Percentiles rank a stretch among this genome's conserved stretches.
Conservation (phyloP, 1,139 yeast genomes). For the Pneumocystis sp. region DNA sequence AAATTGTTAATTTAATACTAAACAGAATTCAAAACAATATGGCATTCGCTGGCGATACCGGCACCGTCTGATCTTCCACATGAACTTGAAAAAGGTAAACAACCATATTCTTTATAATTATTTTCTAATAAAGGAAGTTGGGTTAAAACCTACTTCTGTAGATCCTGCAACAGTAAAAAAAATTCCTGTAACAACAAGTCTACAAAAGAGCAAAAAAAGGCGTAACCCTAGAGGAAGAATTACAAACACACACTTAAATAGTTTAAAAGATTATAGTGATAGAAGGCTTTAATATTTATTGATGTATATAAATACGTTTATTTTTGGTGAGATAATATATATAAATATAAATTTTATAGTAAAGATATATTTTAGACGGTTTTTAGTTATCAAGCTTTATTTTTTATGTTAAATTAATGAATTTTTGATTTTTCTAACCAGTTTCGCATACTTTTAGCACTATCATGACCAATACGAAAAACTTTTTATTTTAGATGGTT, state of each 20-base stretch:
- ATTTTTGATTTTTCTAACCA: not conserved
- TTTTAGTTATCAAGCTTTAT: not conserved
- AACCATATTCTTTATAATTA: conserved; percentile 59
- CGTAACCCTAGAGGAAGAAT: conserved; percentile 65
- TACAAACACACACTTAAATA: conserved; percentile 92
- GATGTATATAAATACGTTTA: not conserved
- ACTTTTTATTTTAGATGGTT: not conserved
- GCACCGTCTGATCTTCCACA: not conserved
- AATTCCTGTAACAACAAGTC: conserved; percentile 28
- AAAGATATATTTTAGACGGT: not conserved
- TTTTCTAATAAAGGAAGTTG: conserved; percentile 59
- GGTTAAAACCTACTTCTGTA: conserved; percentile 89
- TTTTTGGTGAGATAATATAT: not conserved
- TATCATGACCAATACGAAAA: not conserved
- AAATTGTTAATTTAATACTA: not conserved
- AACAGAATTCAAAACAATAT: conserved; percentile 29
- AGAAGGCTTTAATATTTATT: not conserved
- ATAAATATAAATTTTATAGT: not conserved
- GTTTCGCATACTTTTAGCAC: not conserved
- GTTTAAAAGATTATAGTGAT: conserved; percentile 55
- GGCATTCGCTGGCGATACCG: conserved; percentile 71
- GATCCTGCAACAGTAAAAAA: conserved; percentile 81
- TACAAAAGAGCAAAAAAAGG: conserved; percentile 77
- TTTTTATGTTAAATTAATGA: not conserved
- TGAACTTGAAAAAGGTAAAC: not conserved